Evolutionary conservation across 2,329 filamentous ascomycete species (phyloP).

Genomic region (Endocalyx cinctus): DNA sequence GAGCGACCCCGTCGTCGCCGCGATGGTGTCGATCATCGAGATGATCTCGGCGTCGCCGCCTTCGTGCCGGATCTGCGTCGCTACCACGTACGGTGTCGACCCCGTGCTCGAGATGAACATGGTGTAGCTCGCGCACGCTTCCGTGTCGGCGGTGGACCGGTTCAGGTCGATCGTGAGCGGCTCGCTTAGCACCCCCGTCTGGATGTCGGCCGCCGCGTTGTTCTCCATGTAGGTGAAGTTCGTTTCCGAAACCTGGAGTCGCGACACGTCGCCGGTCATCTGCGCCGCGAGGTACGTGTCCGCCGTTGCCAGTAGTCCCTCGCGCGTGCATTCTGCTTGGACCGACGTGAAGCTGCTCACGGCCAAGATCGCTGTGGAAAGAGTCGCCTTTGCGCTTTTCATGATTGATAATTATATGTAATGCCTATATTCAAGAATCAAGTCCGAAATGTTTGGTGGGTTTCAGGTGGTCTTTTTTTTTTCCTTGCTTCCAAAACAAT

Average conservation of each 20-base stretch:
- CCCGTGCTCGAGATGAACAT: conserved; percentile 29
- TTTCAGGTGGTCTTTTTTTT: too few species aligned
- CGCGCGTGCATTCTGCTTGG: conserved; percentile 22
- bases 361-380: conserved; percentile 4
- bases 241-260: conserved; percentile 16
- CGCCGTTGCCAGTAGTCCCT: conserved; percentile 22
- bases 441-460: too few species aligned
- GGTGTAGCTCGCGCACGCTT: conserved; percentile 29
- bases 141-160: conserved; percentile 20
- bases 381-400: neutral
- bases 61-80: conserved; percentile 30
- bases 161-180: conserved; percentile 22
- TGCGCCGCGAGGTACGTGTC: conserved; percentile 24
- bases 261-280: conserved; percentile 14
- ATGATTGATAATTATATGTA: too few species aligned
- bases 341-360: neutral
- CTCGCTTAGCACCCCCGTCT: conserved; percentile 18
- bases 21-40: conserved; percentile 29
- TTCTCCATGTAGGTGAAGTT: conserved; percentile 26
- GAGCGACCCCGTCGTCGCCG: conserved; percentile 30
- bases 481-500: too few species aligned
- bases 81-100: conserved; percentile 27
- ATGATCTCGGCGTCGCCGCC: conserved; percentile 20
- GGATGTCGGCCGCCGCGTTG: conserved; percentile 20
- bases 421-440: too few species aligned